phyloP scores from a whole-genome alignment of 305 asterid species.

The Fraxinus ornus region DNA sequence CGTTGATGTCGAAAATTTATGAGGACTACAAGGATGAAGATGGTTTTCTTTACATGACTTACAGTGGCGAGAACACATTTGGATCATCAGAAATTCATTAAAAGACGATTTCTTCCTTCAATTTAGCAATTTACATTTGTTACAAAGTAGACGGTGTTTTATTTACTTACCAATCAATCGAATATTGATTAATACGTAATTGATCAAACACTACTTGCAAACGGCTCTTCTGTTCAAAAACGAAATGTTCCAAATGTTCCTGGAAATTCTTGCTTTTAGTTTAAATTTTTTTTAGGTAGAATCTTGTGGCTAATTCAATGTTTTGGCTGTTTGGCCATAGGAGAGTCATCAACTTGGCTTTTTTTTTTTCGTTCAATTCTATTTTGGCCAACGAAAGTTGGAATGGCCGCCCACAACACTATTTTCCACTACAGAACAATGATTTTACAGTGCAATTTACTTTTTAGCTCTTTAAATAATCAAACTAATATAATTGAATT shows the following conservation, averaged over 20 bases:
- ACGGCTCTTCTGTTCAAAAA: too few relatives aligned
- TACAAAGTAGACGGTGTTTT: neutral
- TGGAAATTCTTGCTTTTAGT: too few relatives aligned
- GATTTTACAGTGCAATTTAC: neutral
- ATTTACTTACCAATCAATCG: too few relatives aligned
- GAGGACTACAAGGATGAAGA: constrained; percentile 56
- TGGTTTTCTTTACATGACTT: constrained; percentile 56
- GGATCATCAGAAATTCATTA: constrained; percentile 28
- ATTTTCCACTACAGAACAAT: neutral
- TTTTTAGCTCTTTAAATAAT: neutral
- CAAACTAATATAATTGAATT: neutral
- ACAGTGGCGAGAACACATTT: constrained; percentile 52
- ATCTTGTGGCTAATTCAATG: neutral
- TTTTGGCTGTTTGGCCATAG: neutral
- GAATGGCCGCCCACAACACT: neutral
- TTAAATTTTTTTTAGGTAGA: neutral
- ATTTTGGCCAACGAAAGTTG: neutral
- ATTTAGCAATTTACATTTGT: neutral
- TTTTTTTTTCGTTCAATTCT: neutral
- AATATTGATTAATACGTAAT: too few relatives aligned
- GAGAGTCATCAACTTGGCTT: neutral
- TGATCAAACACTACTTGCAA: too few relatives aligned
- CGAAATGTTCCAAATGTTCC: too few relatives aligned
- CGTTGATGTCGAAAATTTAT: constrained; percentile 49
- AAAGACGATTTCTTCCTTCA: neutral